Base-by-base conservation (phyloP, 2,329 filamentous ascomycete genomes). In the Dothiorella sarmentorum region DNA sequence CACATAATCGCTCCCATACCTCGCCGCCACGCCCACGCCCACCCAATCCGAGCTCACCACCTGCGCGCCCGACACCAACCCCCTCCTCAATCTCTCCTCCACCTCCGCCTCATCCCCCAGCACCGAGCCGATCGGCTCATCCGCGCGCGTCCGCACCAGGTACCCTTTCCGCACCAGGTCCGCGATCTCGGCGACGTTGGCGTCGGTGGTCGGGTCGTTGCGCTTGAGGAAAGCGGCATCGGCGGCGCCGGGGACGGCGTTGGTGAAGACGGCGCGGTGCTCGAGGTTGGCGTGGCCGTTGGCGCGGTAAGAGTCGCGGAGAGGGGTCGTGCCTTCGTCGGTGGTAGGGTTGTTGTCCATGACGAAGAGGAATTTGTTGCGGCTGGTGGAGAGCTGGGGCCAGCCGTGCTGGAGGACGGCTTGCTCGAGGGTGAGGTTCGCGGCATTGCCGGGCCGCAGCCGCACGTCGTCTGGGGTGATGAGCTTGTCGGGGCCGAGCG, bases 181-280 rank as follows among this genome's bases (percentile, higher is more conserved):
- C 60, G 75, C 74, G 53, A 81, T 80, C 45, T 76, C 71, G 11
- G 65, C 70, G 2, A 70, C 66, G 33, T 75, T 69, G 3, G n/a
- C n/a, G n/a, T 67, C 65, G 5, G 64, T 65, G 15, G 64, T 65
- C 0, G 78, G 76, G 35, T 78, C 73, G 62, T 81, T 81, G 53
- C 76, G 69, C 68, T 80, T 81, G 63, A 80, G 78, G 62, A 81
- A 78, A 0, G 79, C 79, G 44, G 73, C 76, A 61, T 80, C 78
- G 0, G 73, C 58, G 1, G 73, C 64, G 18, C 78, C 79, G 35
- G 78, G 78, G 3, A 73, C 61, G 0, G 75, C 71, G 62, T 81
- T 81, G 7, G 78, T 80, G 65, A 80, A 82, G 13, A 81, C 67
- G 2, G 75, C 75, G 20, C 78, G 72, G 47, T 76, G 75, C 59